phyloP scores from a whole-genome alignment of 208 protist species.

The Acanthamoeba healyi region DNA sequence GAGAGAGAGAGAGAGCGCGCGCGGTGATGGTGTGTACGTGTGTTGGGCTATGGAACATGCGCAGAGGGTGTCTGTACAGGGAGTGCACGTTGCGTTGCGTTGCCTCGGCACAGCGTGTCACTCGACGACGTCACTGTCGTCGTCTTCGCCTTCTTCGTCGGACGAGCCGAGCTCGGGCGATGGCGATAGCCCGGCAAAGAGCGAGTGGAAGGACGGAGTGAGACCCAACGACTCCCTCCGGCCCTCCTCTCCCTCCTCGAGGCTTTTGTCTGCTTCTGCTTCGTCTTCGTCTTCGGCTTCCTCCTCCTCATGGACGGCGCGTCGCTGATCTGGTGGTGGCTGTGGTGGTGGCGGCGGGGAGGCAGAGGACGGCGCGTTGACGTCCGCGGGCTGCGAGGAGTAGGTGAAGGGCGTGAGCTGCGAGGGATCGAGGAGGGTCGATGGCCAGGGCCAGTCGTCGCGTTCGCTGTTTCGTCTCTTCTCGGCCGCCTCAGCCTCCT shows the following conservation, averaged over 20 bases:
- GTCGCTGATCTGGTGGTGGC: not conserved
- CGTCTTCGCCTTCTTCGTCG: not conserved
- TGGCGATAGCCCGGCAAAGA: not conserved
- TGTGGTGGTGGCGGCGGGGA: not conserved
- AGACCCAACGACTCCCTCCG: not conserved
- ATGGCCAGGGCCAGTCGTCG: not conserved
- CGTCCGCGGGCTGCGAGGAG: not conserved
- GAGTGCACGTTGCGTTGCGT: too few relatives aligned
- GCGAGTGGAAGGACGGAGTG: not conserved
- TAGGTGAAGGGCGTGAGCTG: conserved; percentile 53
- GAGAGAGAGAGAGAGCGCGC: too few relatives aligned
- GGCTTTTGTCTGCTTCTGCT: not conserved
- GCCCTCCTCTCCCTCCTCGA: not conserved
- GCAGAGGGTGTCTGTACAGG: not conserved
- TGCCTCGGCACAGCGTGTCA: too few relatives aligned
- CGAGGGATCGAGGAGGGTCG: not conserved
- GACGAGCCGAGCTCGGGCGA: conserved; percentile 5
- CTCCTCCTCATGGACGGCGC: not conserved
- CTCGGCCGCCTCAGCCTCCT: not conserved
- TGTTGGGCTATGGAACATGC: not conserved
- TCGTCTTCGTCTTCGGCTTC: not conserved
- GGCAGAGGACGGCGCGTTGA: not conserved
- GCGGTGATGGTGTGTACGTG: too few relatives aligned
- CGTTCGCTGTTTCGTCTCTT: not conserved
- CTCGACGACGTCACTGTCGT: not conserved